Percentiles rank a stretch among this genome's conserved stretches.
phyloP scores from a whole-genome alignment of 495 filamentous ascomycete genomes.

The Penicillium psychrofluorescens region DNA sequence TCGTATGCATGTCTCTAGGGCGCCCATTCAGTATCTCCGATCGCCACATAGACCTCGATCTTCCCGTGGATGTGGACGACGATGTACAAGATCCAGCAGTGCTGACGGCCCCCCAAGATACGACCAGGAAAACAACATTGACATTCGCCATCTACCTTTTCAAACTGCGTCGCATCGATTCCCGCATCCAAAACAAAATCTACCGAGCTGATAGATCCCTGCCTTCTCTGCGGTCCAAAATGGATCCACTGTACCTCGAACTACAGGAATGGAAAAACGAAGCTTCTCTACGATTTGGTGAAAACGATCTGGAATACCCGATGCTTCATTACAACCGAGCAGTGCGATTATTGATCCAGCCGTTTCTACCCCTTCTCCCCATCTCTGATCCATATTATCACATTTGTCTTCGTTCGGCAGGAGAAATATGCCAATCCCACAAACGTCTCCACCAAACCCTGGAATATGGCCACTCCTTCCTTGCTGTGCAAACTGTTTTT shows the following conservation, averaged over 20 bases:
- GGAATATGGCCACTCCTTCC: constrained; percentile 49
- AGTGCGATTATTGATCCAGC: constrained; percentile 44
- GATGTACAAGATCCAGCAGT: constrained; percentile 35
- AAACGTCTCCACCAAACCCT: constrained; percentile 45
- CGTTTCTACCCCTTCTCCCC: constrained; percentile 42
- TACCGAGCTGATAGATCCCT: constrained; percentile 46
- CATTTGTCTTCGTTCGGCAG: constrained; percentile 43
- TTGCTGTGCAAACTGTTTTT: constrained; percentile 49
- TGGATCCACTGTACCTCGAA: constrained; percentile 40
- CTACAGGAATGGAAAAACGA: constrained; percentile 46
- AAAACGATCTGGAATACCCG: constrained; percentile 39
- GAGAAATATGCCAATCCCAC: constrained; percentile 47
- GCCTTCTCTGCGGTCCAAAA: constrained; percentile 38
- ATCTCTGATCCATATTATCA: constrained; percentile 43
- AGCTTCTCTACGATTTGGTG: constrained; percentile 28
- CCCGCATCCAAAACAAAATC: constrained; percentile 46
- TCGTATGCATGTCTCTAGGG: constrained; percentile 44
- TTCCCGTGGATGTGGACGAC: constrained; percentile 43
- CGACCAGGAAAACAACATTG: constrained; percentile 31
- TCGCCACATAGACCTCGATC: constrained; percentile 44
- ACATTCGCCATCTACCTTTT: constrained; percentile 45
- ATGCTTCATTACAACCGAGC: constrained; percentile 47
- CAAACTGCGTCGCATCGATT: constrained; percentile 44
- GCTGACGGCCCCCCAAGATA: constrained; percentile 24
- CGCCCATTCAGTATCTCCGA: constrained; percentile 46